Base-by-base conservation (phyloP, 83 land plant genomes). In the Diphasiastrum complanatum region DNA sequence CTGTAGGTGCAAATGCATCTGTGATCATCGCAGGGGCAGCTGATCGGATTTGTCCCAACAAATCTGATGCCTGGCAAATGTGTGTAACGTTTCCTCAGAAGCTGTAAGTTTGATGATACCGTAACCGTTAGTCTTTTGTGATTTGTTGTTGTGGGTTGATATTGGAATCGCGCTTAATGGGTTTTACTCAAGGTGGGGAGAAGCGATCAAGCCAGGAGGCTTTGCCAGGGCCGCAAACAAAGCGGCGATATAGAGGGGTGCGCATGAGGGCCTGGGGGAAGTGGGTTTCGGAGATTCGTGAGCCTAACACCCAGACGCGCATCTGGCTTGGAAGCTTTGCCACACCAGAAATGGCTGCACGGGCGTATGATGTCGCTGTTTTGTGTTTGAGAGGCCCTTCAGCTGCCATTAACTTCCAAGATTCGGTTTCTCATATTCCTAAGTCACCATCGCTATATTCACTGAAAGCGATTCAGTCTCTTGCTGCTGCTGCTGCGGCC, bases 241-340 rank as follows among this genome's bases (percentile, higher is more conserved):
- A n/a, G n/a, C n/a, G n/a, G n/a, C n/a, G n/a, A n/a, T 73, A 64
- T 65, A 51, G 67, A 22, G 80, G 80, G 0, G 67, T 77, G 0
- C 16, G 76, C 46, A 32, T 19, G 57, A 55, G 79, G 53, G n/a
- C n/a, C n/a, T 73, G 26, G 12, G 46, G 60, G 33, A 72, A 68
- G 54, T 78, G 80, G 80, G 80, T 78, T 0, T 72, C 79, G 12
- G 81, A 73, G 30, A 19, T 78, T 2, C 23, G 81, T 22, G 77
- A 77, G 47, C 76, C 79, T 1, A 51, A 59, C 11, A 72, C 59
- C 47, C 43, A 61, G 37, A 28, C 72, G 8, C 27, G 81, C 5
- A 64, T 73, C 0, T 78, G 81, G 81, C 68, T 78, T 23, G 81
- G 81, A 6, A 72, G 72, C 0, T 78, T 41, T 47, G 78, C 73